Conservation (phyloP, 345 rosid species). For the Populus ilicifolia region DNA sequence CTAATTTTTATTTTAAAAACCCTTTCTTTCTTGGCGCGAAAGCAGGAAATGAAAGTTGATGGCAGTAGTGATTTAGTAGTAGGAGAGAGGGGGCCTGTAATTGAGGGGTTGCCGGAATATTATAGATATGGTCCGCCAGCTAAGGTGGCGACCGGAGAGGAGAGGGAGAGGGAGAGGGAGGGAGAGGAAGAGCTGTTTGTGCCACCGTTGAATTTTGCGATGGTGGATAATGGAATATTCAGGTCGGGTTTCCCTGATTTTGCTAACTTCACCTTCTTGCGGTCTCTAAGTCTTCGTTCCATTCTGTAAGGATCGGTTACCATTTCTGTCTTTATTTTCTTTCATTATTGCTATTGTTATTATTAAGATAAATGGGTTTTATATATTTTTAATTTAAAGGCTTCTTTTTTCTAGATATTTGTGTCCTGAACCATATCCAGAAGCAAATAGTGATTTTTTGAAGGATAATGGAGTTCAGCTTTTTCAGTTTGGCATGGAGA, state of each 20-base stretch:
- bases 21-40: constrained; percentile 2
- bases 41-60: neutral
- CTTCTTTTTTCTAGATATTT: constrained; percentile 43
- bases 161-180: constrained; percentile 3
- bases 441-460: constrained; percentile 49
- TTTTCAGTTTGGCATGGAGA: constrained; percentile 77
- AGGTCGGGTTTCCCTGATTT: constrained; percentile 74
- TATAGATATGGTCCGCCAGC: neutral
- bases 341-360: neutral
- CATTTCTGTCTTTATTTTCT: neutral
- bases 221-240: constrained; percentile 65
- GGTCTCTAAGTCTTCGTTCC: constrained; percentile 60
- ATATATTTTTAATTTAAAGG: neutral
- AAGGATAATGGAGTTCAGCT: constrained; percentile 50
- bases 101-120: neutral
- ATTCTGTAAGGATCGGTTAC: constrained; percentile 41
- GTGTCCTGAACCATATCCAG: constrained; percentile 70
- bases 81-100: neutral
- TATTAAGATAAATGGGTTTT: neutral
- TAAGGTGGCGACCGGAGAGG: neutral
- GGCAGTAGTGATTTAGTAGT: neutral
- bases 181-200: constrained; percentile 40
- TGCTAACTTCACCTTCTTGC: constrained; percentile 59
- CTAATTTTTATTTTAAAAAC: neutral
- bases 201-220: constrained; percentile 73